phyloP scores from a whole-genome alignment of 768 basidiomycete species.

The Sporobolomyces pararoseus region DNA sequence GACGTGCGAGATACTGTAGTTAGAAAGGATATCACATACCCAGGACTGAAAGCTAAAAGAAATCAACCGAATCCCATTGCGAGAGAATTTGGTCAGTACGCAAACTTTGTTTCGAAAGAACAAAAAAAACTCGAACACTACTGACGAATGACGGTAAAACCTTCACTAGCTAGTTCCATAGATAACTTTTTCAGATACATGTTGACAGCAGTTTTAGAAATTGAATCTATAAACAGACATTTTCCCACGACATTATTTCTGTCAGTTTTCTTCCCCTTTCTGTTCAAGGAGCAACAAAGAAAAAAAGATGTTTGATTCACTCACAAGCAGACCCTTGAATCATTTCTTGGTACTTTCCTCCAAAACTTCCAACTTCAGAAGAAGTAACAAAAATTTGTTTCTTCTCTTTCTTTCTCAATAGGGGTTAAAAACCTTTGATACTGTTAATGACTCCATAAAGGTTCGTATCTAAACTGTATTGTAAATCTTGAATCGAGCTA shows the following conservation, averaged over 20 bases:
- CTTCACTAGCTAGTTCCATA: constrained; percentile 17
- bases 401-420: constrained; percentile 43
- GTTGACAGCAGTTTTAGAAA: constrained; percentile 35
- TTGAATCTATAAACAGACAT: constrained; percentile 15
- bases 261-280: too few relatives aligned
- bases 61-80: too few relatives aligned
- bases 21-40: too few relatives aligned
- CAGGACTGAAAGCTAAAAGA: too few relatives aligned
- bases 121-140: neutral
- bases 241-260: too few relatives aligned
- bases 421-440: constrained; percentile 52
- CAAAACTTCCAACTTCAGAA: neutral
- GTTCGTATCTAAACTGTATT: constrained; percentile 47
- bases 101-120: too few relatives aligned
- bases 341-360: neutral
- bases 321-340: constrained; percentile 6
- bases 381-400: constrained; percentile 34
- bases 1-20: too few relatives aligned
- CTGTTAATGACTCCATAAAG: constrained; percentile 50
- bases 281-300: too few relatives aligned
- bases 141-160: constrained; percentile 25
- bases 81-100: too few relatives aligned
- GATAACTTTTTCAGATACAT: constrained; percentile 34
- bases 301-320: neutral
- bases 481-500: constrained; percentile 16